Percentiles rank a stretch among this genome's conserved stretches.
Conservation (phyloP, 75 land plant genomes). For the Cunninghamia lanceolata region DNA sequence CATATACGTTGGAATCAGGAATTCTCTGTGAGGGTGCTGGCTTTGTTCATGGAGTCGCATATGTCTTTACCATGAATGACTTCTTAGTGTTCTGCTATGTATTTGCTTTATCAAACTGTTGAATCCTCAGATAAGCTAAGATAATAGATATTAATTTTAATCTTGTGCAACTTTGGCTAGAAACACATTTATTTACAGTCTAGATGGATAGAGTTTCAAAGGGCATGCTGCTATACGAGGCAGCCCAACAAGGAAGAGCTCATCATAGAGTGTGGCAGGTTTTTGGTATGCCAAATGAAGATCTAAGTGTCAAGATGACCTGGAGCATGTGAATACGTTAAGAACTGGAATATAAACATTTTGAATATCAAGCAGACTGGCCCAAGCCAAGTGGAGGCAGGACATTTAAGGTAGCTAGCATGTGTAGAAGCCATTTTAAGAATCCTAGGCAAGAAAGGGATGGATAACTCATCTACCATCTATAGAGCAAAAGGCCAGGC, state of each 20-base stretch:
- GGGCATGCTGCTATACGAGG: not conserved
- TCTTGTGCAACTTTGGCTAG: not conserved
- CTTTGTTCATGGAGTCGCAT: not conserved
- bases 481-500: too few relatives aligned
- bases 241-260: not conserved
- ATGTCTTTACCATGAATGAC: not conserved
- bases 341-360: not conserved
- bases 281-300: too few relatives aligned
- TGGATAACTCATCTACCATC: not conserved
- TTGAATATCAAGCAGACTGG: not conserved
- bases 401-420: too few relatives aligned
- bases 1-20: not conserved
- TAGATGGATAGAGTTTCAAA: not conserved
- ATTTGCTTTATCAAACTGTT: not conserved
- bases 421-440: not conserved
- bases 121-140: not conserved
- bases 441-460: not conserved
- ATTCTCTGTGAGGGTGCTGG: not conserved
- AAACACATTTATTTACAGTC: not conserved
- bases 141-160: not conserved
- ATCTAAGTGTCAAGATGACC: not conserved
- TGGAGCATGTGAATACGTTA: not conserved
- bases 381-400: too few relatives aligned
- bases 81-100: not conserved
- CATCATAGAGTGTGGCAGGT: not conserved